A percentile compares a stretch with the other conserved stretches of the same genome.
These are phyloP conservation scores for Penicillium antarcticum DNA, from an alignment of 495 filamentous ascomycete species.

Conservation along the genomic window DNA sequence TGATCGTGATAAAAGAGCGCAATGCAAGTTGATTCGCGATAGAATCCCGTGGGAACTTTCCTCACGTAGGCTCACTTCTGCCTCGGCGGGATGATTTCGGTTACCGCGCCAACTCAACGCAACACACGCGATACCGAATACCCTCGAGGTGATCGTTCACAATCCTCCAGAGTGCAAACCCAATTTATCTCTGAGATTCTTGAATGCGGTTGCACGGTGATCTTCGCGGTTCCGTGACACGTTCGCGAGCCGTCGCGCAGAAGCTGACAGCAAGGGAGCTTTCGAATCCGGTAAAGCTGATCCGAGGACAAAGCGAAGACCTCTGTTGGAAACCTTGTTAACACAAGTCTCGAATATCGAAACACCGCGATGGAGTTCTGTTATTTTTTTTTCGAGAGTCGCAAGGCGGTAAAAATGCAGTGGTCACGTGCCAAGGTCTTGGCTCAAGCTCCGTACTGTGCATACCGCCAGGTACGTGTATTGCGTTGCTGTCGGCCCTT, in stretches of 20 bases:
- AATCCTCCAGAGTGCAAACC: slow-evolving; percentile 1
- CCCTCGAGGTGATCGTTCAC: background rate
- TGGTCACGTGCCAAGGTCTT: background rate
- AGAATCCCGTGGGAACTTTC: background rate
- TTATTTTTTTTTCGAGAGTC: slow-evolving; percentile 4
- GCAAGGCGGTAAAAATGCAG: slow-evolving; percentile 3
- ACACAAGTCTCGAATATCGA: background rate
- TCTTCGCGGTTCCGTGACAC: slow-evolving; percentile 20
- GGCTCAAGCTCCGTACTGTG: background rate
- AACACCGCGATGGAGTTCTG: background rate
- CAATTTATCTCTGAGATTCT: slow-evolving; percentile 7
- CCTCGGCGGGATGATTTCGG: slow-evolving; percentile 1
- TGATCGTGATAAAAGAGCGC: background rate
- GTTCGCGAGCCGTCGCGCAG: slow-evolving; percentile 22
- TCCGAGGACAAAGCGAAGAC: background rate
- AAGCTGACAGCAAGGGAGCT: slow-evolving; percentile 5
- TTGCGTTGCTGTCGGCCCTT: background rate
- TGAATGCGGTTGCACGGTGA: slow-evolving; percentile 1
- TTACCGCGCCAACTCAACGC: background rate
- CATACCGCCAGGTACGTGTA: background rate
- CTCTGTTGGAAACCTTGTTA: background rate
- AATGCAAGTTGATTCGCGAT: background rate
- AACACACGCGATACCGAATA: background rate
- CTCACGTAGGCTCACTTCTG: slow-evolving; percentile 1
- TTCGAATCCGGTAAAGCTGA: background rate